phyloP scores from a whole-genome alignment of 257 asterid genomes.

The Striga asiatica region DNA sequence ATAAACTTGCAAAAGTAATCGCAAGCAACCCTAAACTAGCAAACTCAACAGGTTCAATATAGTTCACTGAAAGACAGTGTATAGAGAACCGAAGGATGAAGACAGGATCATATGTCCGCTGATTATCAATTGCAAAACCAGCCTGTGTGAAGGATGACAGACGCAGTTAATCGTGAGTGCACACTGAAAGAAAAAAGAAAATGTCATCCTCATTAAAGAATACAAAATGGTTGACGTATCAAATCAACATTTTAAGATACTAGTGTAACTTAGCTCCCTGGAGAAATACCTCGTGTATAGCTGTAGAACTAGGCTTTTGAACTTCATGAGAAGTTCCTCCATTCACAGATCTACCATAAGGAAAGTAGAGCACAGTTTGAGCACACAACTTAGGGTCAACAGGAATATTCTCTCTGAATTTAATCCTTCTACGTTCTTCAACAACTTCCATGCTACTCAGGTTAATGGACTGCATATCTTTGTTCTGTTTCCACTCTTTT shows the following conservation, averaged over 20 bases:
- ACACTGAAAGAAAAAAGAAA: not conserved
- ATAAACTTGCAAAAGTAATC: constrained; percentile 58
- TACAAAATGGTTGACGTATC: constrained; percentile 1
- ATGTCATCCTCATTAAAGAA: not conserved
- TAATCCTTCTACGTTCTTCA: constrained; percentile 41
- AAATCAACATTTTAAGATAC: constrained; percentile 1
- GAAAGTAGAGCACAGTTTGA: constrained; percentile 67
- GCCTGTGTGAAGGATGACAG: constrained; percentile 33
- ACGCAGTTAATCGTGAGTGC: not conserved
- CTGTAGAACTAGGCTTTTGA: constrained; percentile 28
- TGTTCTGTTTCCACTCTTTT: constrained; percentile 39
- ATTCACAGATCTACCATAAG: constrained; percentile 37
- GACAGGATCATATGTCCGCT: constrained; percentile 64
- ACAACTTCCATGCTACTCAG: constrained; percentile 27
- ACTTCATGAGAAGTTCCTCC: constrained; percentile 23
- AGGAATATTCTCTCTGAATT: constrained; percentile 71
- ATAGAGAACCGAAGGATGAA: constrained; percentile 72
- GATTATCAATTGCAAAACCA: constrained; percentile 24
- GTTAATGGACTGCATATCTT: constrained; percentile 22
- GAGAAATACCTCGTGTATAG: constrained; percentile 38
- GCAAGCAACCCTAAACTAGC: constrained; percentile 88
- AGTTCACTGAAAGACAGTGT: constrained; percentile 69
- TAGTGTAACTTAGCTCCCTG: not conserved
- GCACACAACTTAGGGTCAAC: constrained; percentile 78
- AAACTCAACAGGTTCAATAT: constrained; percentile 73